Base-by-base conservation (phyloP, 768 basidiomycete species). In the Dentipellis fragilis region DNA sequence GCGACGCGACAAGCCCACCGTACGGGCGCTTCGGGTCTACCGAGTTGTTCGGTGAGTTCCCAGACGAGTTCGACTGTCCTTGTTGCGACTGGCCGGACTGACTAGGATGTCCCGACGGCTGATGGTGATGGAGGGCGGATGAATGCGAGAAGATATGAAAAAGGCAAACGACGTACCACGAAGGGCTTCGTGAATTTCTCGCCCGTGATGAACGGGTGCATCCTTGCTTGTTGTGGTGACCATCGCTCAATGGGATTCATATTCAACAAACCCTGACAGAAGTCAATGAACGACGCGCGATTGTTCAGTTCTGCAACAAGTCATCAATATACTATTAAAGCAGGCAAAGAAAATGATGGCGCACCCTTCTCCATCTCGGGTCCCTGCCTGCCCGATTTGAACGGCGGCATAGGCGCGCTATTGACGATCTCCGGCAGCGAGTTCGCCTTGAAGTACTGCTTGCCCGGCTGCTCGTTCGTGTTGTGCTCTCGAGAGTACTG, bases 181-280 rank as follows among this genome's bases (percentile, higher is more conserved):
- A 87, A 93, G 6, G 90, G 86, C 65, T 89, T 90, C 6, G 83
- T 85, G 66, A 87, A 96, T 67, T 93, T 94, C 71, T 98, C 96
- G 52, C 95, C 95, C 5, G 93, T 96, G 63, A 99, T 96, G 72
- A 98, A 99, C 2, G 96, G 96, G 69, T 99, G 96, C 65, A 89
- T 73, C 51, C 87, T 79, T 39, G 96, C 96, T 70, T 99, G 94
- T 65, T 96, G 93, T 22, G 96, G 95, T 10, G 94, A 87, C 96
- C 96, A 99, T 54, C 96, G 80, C 57, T 91, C 88, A 54, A 95
- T 84, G 16, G 96, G 95, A 65, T 98, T 93, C 72, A 99, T 73
- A 67, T 96, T 87, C 58, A 99, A 77, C 19, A 98, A 76, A 36
- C 96, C 96, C 68, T 89, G 85, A 56, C 93, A 95, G 71, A 99